Conservation (phyloP, 306 rosid species). For the Vachellia pachyceras region DNA sequence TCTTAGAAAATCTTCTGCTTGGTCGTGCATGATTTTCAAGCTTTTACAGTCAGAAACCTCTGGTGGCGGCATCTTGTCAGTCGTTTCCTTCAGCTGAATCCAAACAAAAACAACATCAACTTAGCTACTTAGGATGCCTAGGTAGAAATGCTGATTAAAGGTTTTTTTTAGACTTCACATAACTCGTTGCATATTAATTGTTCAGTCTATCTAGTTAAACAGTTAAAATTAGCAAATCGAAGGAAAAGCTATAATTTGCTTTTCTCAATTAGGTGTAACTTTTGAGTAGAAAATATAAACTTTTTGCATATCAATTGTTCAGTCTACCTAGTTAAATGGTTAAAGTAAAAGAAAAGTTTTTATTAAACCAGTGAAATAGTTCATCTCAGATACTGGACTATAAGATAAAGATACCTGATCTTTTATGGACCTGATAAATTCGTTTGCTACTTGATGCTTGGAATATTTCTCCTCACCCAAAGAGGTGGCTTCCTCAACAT, state of each 20-base stretch:
- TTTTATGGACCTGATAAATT: conserved; percentile 61
- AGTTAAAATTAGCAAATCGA: neutral
- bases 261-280: neutral
- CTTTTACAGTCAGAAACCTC: conserved; percentile 52
- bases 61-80: conserved; percentile 59
- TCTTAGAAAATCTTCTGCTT: conserved; percentile 62
- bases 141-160: conserved; percentile 15
- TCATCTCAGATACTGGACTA: conserved; percentile 12
- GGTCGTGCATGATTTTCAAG: conserved; percentile 55
- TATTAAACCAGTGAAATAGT: conserved; percentile 13
- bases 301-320: too few relatives aligned
- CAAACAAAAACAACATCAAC: conserved; percentile 39
- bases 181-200: neutral
- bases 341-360: neutral
- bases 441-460: conserved; percentile 56
- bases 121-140: conserved; percentile 36
- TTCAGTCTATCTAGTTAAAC: conserved; percentile 1
- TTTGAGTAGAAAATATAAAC: neutral
- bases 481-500: conserved; percentile 50
- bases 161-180: neutral
- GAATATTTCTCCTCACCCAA: conserved; percentile 64
- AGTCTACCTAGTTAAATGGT: too few relatives aligned
- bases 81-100: conserved; percentile 61
- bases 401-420: conserved; percentile 64
- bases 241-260: neutral